Percentiles rank a stretch among this genome's conserved stretches.
phyloP scores from a whole-genome alignment of 1,139 yeast genomes.

The Scheffersomyces parashehatae region DNA sequence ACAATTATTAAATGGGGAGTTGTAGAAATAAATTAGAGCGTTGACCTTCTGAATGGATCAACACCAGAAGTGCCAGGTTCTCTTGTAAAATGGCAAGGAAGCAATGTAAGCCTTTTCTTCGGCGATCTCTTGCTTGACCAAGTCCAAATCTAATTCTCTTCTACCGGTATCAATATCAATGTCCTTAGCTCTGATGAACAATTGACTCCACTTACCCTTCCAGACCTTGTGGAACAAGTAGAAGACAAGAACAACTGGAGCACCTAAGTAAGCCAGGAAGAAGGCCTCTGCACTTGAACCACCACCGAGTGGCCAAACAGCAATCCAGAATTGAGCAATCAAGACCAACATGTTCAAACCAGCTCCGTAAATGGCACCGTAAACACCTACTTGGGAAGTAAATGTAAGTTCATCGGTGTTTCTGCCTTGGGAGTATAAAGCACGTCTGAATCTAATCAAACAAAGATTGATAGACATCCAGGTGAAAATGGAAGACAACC shows the following conservation, averaged over 20 bases:
- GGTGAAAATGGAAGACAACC: conserved; percentile 37
- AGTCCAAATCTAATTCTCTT: conserved; percentile 55
- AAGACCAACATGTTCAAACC: conserved; percentile 30
- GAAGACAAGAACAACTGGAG: conserved; percentile 49
- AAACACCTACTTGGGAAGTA: conserved; percentile 34
- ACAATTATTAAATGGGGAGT: neutral
- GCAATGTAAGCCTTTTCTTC: conserved; percentile 44
- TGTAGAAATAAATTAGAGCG: neutral
- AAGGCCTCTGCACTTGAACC: conserved; percentile 39
- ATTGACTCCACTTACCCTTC: conserved; percentile 40
- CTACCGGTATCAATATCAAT: conserved; percentile 58
- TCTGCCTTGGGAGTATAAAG: conserved; percentile 34
- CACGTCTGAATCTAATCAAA: conserved; percentile 37
- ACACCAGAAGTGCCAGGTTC: conserved; percentile 50
- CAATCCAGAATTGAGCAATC: conserved; percentile 45
- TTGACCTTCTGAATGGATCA: conserved; percentile 17
- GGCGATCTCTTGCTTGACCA: conserved; percentile 49
- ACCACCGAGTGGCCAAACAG: conserved; percentile 40
- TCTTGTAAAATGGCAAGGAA: conserved; percentile 31
- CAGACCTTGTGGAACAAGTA: conserved; percentile 53
- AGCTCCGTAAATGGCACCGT: conserved; percentile 33
- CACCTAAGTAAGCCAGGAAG: conserved; percentile 56
- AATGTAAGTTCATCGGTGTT: conserved; percentile 31
- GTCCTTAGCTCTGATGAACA: conserved; percentile 41
- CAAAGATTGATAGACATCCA: conserved; percentile 41